These are phyloP conservation scores for Ophiostoma triangulosporum DNA, from an alignment of 2,329 filamentous ascomycete genomes.

Conservation along the genomic window DNA sequence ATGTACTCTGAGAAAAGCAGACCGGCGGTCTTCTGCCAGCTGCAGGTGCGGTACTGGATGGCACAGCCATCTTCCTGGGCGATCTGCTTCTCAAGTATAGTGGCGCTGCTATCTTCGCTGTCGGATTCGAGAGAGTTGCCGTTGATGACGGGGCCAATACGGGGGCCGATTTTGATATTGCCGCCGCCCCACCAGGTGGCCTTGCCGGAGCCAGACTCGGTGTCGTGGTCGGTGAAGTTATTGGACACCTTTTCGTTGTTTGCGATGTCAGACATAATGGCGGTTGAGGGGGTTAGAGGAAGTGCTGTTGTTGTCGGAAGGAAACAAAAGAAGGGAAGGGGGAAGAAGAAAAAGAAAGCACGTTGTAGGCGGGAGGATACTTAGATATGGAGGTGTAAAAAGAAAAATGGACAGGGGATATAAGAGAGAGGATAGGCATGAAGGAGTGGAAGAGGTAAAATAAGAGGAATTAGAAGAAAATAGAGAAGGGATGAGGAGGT, in stretches of 20 bases:
- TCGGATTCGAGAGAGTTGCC: conserved; percentile 24
- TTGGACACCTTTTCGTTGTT: conserved; percentile 3
- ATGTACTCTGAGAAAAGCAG: conserved; percentile 93
- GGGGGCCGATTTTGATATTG: conserved; percentile 32
- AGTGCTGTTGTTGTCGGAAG: neutral
- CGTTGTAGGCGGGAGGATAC: neutral
- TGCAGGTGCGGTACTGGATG: conserved; percentile 88
- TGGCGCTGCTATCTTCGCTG: conserved; percentile 31
- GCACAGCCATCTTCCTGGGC: conserved; percentile 62
- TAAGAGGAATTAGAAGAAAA: neutral
- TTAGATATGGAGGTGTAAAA: neutral
- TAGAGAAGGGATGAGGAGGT: no score
- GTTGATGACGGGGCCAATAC: conserved; percentile 34
- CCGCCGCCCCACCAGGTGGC: conserved; percentile 27
- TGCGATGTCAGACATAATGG: conserved; percentile 12
- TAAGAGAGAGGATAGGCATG: neutral
- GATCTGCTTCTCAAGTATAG: conserved; percentile 51
- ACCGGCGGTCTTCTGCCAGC: conserved; percentile 88
- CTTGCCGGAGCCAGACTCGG: conserved; percentile 16
- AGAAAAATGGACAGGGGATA: neutral
- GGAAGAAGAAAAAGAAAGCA: neutral
- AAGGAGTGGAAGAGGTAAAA: neutral
- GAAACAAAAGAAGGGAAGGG: neutral
- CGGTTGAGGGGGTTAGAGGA: neutral
- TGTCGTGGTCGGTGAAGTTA: neutral